Evolutionary conservation across 495 filamentous ascomycete genomes (phyloP).

Genomic region (Neurospora sp.): DNA sequence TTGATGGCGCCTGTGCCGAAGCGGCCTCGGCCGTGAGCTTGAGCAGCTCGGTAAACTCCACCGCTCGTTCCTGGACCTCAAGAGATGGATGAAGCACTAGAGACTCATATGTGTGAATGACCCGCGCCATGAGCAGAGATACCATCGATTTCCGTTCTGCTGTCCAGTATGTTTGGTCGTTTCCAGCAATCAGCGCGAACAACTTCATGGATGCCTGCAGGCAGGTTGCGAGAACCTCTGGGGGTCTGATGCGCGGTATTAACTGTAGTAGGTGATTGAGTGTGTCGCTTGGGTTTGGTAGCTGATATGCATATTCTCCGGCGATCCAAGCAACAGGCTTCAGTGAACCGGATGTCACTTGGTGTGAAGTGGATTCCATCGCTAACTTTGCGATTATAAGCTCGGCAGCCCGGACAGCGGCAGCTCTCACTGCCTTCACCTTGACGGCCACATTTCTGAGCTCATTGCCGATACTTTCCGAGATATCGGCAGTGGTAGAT

Average conservation of each 20-base stretch:
- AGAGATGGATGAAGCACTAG: constrained; percentile 71
- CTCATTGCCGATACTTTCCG: constrained; percentile 69
- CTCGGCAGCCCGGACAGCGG: constrained; percentile 77
- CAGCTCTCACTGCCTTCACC: constrained; percentile 65
- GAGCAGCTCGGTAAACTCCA: constrained; percentile 84
- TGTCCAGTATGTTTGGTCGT: constrained; percentile 49
- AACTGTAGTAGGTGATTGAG: constrained; percentile 66
- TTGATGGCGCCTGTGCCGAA: constrained; percentile 47
- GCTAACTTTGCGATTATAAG: constrained; percentile 48
- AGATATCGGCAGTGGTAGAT: constrained; percentile 37
- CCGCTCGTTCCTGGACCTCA: constrained; percentile 92
- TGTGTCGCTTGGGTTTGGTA: constrained; percentile 54
- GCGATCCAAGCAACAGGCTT: constrained; percentile 70
- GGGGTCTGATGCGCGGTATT: constrained; percentile 41
- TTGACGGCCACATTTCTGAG: constrained; percentile 85
- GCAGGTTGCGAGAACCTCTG: constrained; percentile 59
- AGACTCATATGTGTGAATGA: constrained; percentile 71
- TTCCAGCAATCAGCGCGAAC: constrained; percentile 54
- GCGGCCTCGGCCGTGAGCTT: constrained; percentile 75
- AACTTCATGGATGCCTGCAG: constrained; percentile 85
- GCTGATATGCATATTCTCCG: constrained; percentile 69
- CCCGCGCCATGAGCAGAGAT: constrained; percentile 63
- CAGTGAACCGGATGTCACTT: constrained; percentile 48
- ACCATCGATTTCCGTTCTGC: constrained; percentile 55
- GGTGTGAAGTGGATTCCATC: constrained; percentile 31